phyloP scores from a whole-genome alignment of 2,329 filamentous ascomycete species.

The Pseudogymnoascus verrucosus region DNA sequence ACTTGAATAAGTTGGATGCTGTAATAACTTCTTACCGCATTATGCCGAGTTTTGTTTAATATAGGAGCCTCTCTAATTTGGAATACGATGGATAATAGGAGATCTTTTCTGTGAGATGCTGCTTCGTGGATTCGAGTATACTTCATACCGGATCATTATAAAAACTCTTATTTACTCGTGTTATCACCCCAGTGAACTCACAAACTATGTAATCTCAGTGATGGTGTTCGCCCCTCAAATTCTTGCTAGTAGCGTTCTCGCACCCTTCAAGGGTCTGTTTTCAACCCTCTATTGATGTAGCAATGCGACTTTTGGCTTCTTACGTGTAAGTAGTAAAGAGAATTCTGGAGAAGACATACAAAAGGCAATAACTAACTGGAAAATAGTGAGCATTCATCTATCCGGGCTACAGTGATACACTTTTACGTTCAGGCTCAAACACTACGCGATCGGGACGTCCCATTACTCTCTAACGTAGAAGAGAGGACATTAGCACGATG shows the following conservation, averaged over 20 bases:
- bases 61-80: conserved; percentile 11
- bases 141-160: background rate
- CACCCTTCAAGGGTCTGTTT: background rate
- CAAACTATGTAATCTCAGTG: background rate
- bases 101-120: background rate
- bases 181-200: no score
- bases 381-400: no score
- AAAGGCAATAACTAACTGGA: no score
- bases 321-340: background rate
- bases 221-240: background rate
- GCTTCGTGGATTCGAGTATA: background rate
- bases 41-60: conserved; percentile 16
- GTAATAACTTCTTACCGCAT: conserved; percentile 14
- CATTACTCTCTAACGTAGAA: background rate
- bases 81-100: conserved; percentile 10
- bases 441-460: background rate
- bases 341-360: no score
- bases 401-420: background rate
- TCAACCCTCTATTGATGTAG: background rate
- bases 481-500: background rate
- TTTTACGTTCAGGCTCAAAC: background rate
- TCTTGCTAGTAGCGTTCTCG: background rate
- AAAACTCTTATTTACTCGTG: background rate
- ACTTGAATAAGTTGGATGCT: conserved; percentile 13
- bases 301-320: background rate